Base-by-base conservation (phyloP, 768 basidiomycete genomes). In the Scleroderma citrinum region DNA sequence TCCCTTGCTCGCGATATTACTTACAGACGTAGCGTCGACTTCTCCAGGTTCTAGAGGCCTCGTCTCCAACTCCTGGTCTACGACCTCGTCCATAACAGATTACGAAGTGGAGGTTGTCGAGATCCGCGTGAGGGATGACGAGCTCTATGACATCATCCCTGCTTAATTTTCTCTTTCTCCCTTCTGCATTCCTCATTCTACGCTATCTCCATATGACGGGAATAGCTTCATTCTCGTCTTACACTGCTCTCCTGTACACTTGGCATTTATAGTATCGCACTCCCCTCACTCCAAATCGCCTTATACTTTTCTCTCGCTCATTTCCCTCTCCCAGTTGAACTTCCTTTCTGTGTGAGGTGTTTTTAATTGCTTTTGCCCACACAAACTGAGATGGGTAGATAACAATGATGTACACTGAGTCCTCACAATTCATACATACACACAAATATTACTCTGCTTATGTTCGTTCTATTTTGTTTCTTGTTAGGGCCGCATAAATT, bases 81-180 rank as follows among this genome's bases (percentile, higher is more conserved):
- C 77, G 42, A 80, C 80, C 64, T 78, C 81, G 39, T 78, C 78
- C 47, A 66, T 86, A 54, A 80, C 77, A 53, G 85, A 87, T 57
- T 89, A 87, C 56, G 87, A 90, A 62, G 82, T 91, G 51, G 88
- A 92, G 66, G 88, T 91, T 32, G 89, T 87, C 57, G 87, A 90
- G 70, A 92, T 92, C 64, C 77, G 88, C 51, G 86, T 92, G 51
- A 74, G 77, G 54, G 88, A 88, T 59, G 85, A 79, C 44, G 89
- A 92, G 58, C 70, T 90, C 44, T 77, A 82, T 63, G 77, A 81
- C 51, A 84, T 91, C 62, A 86, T 91, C 64, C 88, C 83, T 31
- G 36, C 47, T 49, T 7, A 32, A 10, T 13, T 12, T 36, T 21
- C 6, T 23, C 20, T 21, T 35, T 26, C 23, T n/a, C 41, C 34